Base-by-base conservation (phyloP, 306 rosid genomes). In the Vigna reflexopilosa region DNA sequence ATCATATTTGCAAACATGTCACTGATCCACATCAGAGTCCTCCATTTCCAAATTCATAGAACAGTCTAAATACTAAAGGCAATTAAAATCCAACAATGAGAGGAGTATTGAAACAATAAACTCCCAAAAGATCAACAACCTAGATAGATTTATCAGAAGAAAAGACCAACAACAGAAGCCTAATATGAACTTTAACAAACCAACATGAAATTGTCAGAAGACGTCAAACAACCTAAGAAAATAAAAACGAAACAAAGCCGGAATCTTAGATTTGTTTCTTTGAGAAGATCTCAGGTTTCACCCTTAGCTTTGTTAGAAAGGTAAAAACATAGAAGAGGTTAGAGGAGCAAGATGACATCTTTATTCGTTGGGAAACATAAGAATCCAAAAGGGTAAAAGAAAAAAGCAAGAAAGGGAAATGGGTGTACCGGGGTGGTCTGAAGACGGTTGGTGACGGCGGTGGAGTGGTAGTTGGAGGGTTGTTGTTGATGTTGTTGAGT, bases 351-450 rank as follows among this genome's bases (percentile, higher is more conserved):
- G 24, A 32, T n/a, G 20, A 7, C 1, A 51, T 15, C 26, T 56
- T 73, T 66, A 42, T 3, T 15, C 0, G 26, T 0, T 12, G 44
- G 67, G 48, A 72, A 50, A 28, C 70, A 66, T 9, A 12, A 70
- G 1, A 51, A 58, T n/a, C 44, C 51, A 13, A 38, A 67, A 49
- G 52, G 82, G 28, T 65, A 10, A 44, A 17, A 51, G 4, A 28
- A 67, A 77, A 67, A 17, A 14, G 6, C 30, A 50, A 59, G 6
- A 55, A 30, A 20, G 13, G 15, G 11, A 48, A 59, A 56, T 24
- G 10, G 82, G 14, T 26, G n/a, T 55, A 94, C 98, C 97, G 69
- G 95, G 26, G 87, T 40, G 58, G 5, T 86, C 20, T 61, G 90
- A n/a, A 77, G 79, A 12, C 54, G 81, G 75, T 81, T 79, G 72